Evolutionary conservation across 2,329 filamentous ascomycete genomes (phyloP), one percentile per base, ranked within the genome.

Genomic region (Sarocladium kiliense): DNA sequence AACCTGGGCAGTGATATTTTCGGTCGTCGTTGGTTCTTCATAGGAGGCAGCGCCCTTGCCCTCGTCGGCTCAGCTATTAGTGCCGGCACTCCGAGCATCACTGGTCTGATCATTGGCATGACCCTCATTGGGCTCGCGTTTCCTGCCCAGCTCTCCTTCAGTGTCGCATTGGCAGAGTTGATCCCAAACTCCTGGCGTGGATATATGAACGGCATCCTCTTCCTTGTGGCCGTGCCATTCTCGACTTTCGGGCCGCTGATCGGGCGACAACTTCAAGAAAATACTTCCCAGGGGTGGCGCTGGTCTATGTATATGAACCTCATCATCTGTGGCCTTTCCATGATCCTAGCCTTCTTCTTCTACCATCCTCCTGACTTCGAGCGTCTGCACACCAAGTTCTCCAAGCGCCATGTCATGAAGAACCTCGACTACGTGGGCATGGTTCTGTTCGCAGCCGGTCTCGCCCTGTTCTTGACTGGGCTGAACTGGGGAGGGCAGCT

Each of bases 251-350:
- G 42, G 11, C 42, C 42, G 5, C n/a, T 45, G 11, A 25, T 45
- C 11, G 42, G 42, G 5, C 42, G 19, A 23, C 19, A 25, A 19
- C 42, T 45, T 7, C 19, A 45, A 25, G n/a, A 12, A 4, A 45
- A 23, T 10, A 45, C 42, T 25, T 23, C 19, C 5, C 19, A 21
- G 23, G 42, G 42, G 7, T 45, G 42, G 42, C 42, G 42, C 10
- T 45, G 42, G 42, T 11, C 42, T 7, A 45, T 45, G 42, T 21
- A 45, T 19, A 45, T 45, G 42, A 45, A 45, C 42, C 42, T 45
- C 4, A 45, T 45, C n/a, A 23, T 25, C 19, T 21, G 42, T 25
- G 42, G 42, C n/a, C 12, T 45, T 21, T 45, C 42, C n/a, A 45
- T 45, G 39, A 42, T 42, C 19, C 39, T 42, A 16, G n/a, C n/a